Conservation (phyloP, 2,329 filamentous ascomycete genomes). For the Hysterium pulicare region DNA sequence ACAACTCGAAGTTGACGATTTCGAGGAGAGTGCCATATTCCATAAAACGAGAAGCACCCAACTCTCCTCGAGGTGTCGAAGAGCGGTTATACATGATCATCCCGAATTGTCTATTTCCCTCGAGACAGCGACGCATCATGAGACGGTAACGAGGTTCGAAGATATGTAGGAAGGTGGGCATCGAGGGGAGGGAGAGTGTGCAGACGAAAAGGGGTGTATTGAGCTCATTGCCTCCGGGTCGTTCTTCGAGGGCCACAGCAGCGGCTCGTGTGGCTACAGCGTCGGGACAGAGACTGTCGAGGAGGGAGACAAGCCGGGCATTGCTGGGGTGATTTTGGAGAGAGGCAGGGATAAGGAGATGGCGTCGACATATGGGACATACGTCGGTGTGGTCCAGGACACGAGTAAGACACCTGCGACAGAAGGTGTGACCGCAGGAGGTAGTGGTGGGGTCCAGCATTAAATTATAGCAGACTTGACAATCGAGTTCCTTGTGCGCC, state of each 20-base stretch:
- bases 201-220: constrained; percentile 72
- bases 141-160: constrained; percentile 88
- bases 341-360: constrained; percentile 53
- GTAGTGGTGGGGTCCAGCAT: constrained; percentile 82
- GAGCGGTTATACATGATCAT: constrained; percentile 71
- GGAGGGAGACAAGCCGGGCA: constrained; percentile 58
- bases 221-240: constrained; percentile 53
- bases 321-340: constrained; percentile 57
- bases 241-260: constrained; percentile 56
- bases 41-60: constrained; percentile 58
- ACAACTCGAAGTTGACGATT: constrained; percentile 69
- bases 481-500: constrained; percentile 72
- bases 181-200: constrained; percentile 74
- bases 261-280: constrained; percentile 58
- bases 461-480: constrained; percentile 80
- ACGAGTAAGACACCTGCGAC: constrained; percentile 71
- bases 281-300: constrained; percentile 65
- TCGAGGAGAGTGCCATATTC: constrained; percentile 75
- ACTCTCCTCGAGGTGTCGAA: constrained; percentile 50
- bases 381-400: constrained; percentile 72
- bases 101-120: constrained; percentile 73
- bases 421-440: constrained; percentile 85
- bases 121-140: constrained; percentile 79
- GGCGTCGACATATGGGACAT: constrained; percentile 77
- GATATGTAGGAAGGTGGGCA: constrained; percentile 83